A percentile compares a stretch with the other conserved stretches of the same genome.
These are phyloP conservation scores for Aspergillus chevalieri DNA, from an alignment of 2,329 filamentous ascomycete species.

Conservation along the genomic window DNA sequence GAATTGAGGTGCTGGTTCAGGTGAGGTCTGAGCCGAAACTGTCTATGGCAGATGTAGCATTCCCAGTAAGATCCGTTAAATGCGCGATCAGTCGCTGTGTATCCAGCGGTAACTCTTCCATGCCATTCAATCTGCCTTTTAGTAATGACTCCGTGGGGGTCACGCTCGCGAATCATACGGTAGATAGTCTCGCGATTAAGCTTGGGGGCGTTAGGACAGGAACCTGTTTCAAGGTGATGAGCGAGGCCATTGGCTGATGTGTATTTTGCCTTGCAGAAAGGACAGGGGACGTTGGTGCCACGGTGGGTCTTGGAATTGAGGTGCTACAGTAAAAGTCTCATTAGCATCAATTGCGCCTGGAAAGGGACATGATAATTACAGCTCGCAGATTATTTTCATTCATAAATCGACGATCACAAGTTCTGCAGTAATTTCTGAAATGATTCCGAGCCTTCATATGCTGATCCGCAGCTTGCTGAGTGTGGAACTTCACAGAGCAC, in stretches of 20 bases:
- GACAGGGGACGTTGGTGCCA: constrained; percentile 44
- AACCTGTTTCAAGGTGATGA: constrained; percentile 53
- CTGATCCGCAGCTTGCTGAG: constrained; percentile 11
- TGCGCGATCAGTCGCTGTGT: constrained; percentile 35
- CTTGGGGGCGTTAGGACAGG: constrained; percentile 42
- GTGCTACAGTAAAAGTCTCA: constrained; percentile 41
- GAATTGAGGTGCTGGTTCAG: constrained; percentile 54
- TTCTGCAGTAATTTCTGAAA: constrained; percentile 24
- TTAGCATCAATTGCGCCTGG: not conserved
- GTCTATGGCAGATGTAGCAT: constrained; percentile 50
- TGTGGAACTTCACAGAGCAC: constrained; percentile 16
- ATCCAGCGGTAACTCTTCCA: constrained; percentile 22
- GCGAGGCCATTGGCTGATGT: constrained; percentile 49
- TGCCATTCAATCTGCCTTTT: constrained; percentile 47
- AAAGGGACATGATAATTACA: constrained; percentile 13
- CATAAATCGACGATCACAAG: constrained; percentile 25
- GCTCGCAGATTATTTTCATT: constrained; percentile 27
- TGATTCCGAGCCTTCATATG: constrained; percentile 24
- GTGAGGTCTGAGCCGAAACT: constrained; percentile 29
- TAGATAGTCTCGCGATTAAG: constrained; percentile 48
- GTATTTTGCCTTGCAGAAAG: constrained; percentile 47
- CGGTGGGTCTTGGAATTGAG: constrained; percentile 49
- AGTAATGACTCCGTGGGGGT: constrained; percentile 46
- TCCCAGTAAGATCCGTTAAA: constrained; percentile 46
- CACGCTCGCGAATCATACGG: constrained; percentile 39